Base-by-base conservation (phyloP, 805 yeast genomes). In the Lipomyces lipofer region DNA sequence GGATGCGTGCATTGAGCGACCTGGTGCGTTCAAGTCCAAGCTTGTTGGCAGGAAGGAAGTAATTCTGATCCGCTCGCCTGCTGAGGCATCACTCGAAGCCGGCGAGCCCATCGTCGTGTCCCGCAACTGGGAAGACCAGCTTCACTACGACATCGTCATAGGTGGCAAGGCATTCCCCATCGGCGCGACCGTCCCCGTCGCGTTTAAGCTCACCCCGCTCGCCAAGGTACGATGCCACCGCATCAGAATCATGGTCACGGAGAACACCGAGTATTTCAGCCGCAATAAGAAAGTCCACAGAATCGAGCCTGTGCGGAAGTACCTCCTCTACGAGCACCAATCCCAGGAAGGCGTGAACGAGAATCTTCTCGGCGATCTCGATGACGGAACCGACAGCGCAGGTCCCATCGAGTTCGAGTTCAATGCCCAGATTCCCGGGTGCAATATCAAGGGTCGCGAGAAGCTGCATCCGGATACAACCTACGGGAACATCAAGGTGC, bases 21-120 rank as follows among this genome's bases (percentile, higher is more conserved):
- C 79, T 36, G 98, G 98, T 12, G 81, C 97, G 1, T 92, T 94
- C 75, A 89, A 90, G 68, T 75, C 89, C 22, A 86, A 85, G 63
- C 70, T 94, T 25, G 65, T 71, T 5, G 94, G 90, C 1, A 75
- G 76, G 51, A 68, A 80, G 33, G 87, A 87, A 1, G 76, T 94
- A 1, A 75, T 74, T 1, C 73, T 94, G 15, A 80, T 94, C 3
- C 75, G 99, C 59, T 78, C 90, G 0, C 91, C 91, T 9, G 76
- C 88, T 1, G 90, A 86, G 53, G 80, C 80, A 35, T 86, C 89
- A 38, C 78, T 85, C 22, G 98, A 94, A 67, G 92, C 87, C 66
- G 84, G 86, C 59, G 99, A 94, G 67, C 98, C 99, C 0, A 92
- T 94, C 50, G 87, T 89, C 3, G 89, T 94, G 33, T 78, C 85